Conservation (phyloP, 306 rosid genomes). For the Malus fusca region DNA sequence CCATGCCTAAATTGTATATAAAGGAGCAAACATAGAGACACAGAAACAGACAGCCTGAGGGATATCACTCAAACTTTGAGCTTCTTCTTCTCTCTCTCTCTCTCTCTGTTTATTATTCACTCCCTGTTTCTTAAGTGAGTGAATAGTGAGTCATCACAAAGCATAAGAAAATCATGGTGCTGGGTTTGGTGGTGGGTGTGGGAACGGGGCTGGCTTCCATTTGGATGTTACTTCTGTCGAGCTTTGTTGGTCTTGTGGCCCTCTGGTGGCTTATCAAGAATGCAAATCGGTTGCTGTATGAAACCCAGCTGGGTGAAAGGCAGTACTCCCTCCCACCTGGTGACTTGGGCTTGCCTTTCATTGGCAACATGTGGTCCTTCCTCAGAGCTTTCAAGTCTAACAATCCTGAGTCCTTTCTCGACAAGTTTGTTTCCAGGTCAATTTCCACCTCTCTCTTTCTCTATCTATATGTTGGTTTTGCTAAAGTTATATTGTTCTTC, state of each 20-base stretch:
- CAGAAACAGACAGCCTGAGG: not conserved
- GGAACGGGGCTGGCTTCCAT: conserved; percentile 12
- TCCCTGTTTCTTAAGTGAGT: not conserved
- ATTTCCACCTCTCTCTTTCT: not conserved
- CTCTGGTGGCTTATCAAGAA: conserved; percentile 34
- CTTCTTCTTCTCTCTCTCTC: not conserved
- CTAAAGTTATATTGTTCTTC: not conserved
- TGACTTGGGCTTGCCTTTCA: conserved; percentile 81
- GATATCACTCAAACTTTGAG: not conserved
- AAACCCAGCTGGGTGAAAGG: conserved; percentile 42
- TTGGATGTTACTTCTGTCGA: conserved; percentile 2
- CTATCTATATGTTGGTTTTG: not conserved
- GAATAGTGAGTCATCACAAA: not conserved
- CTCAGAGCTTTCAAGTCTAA: conserved; percentile 76
- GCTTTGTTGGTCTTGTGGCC: conserved; percentile 11
- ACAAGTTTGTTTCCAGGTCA: conserved; percentile 56
- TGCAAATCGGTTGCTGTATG: conserved; percentile 58
- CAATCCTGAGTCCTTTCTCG: conserved; percentile 72
- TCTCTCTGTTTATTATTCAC: not conserved
- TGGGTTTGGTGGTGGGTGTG: not conserved
- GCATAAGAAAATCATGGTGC: not conserved
- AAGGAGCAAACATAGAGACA: not conserved
- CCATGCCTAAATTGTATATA: not conserved
- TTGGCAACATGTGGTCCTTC: conserved; percentile 96
- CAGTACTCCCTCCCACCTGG: conserved; percentile 76